Evolutionary conservation across 495 filamentous ascomycete genomes (phyloP).

Genomic region (Bacidia rubella): DNA sequence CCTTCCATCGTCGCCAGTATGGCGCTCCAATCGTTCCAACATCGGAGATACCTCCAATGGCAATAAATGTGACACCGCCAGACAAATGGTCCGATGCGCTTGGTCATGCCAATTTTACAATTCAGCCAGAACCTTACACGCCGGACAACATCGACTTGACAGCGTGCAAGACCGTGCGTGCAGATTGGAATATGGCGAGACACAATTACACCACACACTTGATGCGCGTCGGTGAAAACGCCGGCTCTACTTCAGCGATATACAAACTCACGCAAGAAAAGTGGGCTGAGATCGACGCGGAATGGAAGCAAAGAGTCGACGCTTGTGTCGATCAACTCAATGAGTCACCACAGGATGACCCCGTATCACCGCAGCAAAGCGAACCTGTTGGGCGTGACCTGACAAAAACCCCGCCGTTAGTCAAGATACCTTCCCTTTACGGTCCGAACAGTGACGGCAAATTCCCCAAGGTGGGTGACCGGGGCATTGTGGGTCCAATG

Average conservation of each 20-base stretch:
- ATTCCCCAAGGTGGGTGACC: conserved; percentile 75
- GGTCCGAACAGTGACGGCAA: conserved; percentile 58
- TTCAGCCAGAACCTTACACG: conserved; percentile 66
- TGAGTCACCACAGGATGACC: conserved; percentile 18
- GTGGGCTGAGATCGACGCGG: conserved; percentile 61
- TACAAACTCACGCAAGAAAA: conserved; percentile 72
- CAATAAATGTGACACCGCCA: conserved; percentile 45
- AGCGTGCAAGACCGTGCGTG: conserved; percentile 51
- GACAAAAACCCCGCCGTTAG: conserved; percentile 26
- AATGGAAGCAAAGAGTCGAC: conserved; percentile 56
- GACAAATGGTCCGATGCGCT: conserved; percentile 75
- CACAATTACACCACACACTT: conserved; percentile 74
- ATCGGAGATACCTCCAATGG: conserved; percentile 42
- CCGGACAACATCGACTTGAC: conserved; percentile 45
- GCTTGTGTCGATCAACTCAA: conserved; percentile 32
- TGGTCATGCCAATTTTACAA: conserved; percentile 86
- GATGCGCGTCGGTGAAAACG: conserved; percentile 74
- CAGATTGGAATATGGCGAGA: conserved; percentile 68
- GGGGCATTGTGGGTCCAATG: conserved; percentile 92
- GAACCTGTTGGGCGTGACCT: conserved; percentile 12
- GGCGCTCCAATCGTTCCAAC: conserved; percentile 34
- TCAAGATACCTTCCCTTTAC: conserved; percentile 47
- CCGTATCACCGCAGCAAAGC: conserved; percentile 11
- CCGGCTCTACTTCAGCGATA: conserved; percentile 69
- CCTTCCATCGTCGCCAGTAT: conserved; percentile 45